These are phyloP conservation scores for Sugiyamaella smithiae DNA, from an alignment of 805 yeast species.

Conservation along the genomic window DNA sequence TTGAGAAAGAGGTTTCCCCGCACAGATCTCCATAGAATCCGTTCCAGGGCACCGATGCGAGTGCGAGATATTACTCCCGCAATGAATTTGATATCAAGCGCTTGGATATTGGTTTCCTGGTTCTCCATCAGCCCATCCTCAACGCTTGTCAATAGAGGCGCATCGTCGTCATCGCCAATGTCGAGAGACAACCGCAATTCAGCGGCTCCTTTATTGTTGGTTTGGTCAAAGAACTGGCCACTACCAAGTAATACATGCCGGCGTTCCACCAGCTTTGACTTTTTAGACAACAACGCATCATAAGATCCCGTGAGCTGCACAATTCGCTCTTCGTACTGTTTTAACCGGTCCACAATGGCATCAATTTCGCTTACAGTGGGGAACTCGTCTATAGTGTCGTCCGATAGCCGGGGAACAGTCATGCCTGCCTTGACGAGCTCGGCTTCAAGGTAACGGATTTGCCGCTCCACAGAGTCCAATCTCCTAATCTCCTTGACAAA, in stretches of 20 bases:
- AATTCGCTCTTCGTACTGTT: conserved; percentile 66
- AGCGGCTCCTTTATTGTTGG: conserved; percentile 29
- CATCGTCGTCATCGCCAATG: conserved; percentile 23
- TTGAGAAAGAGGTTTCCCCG: conserved; percentile 88
- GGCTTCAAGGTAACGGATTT: conserved; percentile 45
- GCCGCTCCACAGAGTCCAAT: conserved; percentile 80
- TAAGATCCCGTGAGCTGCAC: conserved; percentile 65
- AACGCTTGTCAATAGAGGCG: conserved; percentile 17
- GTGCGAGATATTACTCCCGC: conserved; percentile 80
- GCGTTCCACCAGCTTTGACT: conserved; percentile 65
- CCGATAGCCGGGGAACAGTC: conserved; percentile 15
- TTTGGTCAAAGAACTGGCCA: conserved; percentile 46
- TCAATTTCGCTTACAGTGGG: conserved; percentile 62
- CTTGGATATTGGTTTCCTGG: conserved; percentile 13
- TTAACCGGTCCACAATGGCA: conserved; percentile 59
- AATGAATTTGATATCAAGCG: conserved; percentile 47
- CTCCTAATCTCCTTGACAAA: conserved; percentile 83
- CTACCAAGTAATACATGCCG: conserved; percentile 57
- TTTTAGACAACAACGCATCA: conserved; percentile 56
- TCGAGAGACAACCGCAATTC: conserved; percentile 29
- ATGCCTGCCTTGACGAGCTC: conserved; percentile 34
- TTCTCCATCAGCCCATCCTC: conserved; percentile 19
- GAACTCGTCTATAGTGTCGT: conserved; percentile 10
- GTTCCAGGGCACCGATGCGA: conserved; percentile 68
- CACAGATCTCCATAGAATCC: conserved; percentile 85